phyloP scores from a whole-genome alignment of 1,139 yeast species.

The Saccharomyces hybrid region DNA sequence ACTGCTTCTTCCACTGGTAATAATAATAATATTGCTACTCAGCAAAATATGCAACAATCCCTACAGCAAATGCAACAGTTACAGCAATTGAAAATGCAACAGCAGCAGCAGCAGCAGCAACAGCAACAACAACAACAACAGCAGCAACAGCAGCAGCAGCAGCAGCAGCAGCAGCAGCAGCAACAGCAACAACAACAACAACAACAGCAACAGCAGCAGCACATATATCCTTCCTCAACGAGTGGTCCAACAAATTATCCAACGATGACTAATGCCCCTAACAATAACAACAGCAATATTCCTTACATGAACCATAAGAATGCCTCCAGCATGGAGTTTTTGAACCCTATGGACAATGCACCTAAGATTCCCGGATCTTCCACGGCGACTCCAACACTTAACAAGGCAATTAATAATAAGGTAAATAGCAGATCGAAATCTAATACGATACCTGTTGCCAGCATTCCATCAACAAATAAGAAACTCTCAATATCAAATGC shows the following conservation, averaged over 20 bases:
- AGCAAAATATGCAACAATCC: slow-evolving; percentile 2
- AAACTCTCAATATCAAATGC: not conserved
- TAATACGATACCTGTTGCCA: not conserved
- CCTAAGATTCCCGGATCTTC: not conserved
- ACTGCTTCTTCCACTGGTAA: slow-evolving; percentile 8
- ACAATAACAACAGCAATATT: slow-evolving; percentile 10
- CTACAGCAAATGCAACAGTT: slow-evolving; percentile 1
- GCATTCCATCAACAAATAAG: not conserved
- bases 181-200: slow-evolving; percentile 8
- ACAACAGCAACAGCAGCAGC: not conserved
- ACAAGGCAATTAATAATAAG: slow-evolving; percentile 16
- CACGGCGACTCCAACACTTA: slow-evolving; percentile 3
- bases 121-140: not conserved
- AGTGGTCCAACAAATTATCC: not conserved
- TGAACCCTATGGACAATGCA: not conserved
- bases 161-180: slow-evolving; percentile 17
- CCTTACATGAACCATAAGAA: not conserved
- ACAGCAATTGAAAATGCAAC: slow-evolving; percentile 1
- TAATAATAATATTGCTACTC: not conserved
- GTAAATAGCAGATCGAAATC: slow-evolving; percentile 19
- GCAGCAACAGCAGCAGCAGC: slow-evolving; percentile 16
- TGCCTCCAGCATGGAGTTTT: not conserved
- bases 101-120: not conserved
- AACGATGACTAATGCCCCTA: slow-evolving; percentile 1
- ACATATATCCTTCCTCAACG: slow-evolving; percentile 1